Conservation (phyloP, 2,329 filamentous ascomycete genomes). For the Calonectria montana region DNA sequence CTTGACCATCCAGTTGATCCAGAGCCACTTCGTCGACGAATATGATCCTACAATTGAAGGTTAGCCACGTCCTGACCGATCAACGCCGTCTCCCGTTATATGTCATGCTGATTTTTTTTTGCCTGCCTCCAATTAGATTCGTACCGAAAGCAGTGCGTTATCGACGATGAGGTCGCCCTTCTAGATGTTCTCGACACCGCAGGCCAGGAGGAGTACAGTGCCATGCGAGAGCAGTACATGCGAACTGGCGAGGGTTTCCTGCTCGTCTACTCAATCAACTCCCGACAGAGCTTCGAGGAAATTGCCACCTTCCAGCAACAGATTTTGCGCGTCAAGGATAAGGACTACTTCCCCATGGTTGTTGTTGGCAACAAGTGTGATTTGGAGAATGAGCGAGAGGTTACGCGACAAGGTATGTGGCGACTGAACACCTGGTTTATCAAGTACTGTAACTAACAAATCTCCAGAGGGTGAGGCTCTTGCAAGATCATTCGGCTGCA, state of each 20-base stretch:
- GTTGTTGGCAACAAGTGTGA: conserved; percentile 99
- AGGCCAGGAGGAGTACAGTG: conserved; percentile 98
- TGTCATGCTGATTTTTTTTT: neutral
- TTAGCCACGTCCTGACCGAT: conserved; percentile 54
- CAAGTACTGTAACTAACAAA: conserved; percentile 27
- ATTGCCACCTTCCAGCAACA: conserved; percentile 99
- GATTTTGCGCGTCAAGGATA: conserved; percentile 98
- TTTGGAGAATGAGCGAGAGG: conserved; percentile 91
- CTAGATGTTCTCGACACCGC: conserved; percentile 98
- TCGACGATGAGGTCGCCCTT: conserved; percentile 97
- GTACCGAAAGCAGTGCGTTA: conserved; percentile 99
- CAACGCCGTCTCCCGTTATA: neutral
- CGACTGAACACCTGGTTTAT: neutral
- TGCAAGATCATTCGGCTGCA: conserved; percentile 90
- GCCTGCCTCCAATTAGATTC: conserved; percentile 74
- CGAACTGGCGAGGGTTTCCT: conserved; percentile 97
- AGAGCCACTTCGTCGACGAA: conserved; percentile 98
- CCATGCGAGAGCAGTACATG: conserved; percentile 99
- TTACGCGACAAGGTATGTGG: conserved; percentile 87
- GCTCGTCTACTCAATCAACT: conserved; percentile 98
- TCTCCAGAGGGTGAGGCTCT: conserved; percentile 86
- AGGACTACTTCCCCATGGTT: conserved; percentile 99
- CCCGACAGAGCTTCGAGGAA: conserved; percentile 96
- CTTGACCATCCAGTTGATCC: conserved; percentile 95
- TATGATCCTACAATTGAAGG: conserved; percentile 99